Evolutionary conservation across 2,329 filamentous ascomycete genomes (phyloP), one percentile per base, ranked within the genome.

Genomic region (Coleophoma crateriformis): DNA sequence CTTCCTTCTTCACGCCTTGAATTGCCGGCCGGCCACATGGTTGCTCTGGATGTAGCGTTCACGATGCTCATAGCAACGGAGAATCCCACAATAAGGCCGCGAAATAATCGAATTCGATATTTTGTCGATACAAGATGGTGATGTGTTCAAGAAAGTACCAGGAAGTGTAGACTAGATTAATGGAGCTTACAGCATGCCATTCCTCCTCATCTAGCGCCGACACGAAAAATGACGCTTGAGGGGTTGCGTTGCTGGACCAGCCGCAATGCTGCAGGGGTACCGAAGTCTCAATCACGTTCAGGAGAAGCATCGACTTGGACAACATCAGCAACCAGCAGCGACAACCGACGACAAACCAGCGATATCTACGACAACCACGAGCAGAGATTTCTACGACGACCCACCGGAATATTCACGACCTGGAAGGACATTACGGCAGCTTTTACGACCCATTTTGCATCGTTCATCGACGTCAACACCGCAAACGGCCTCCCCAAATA

Each of bases 211-310:
- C 37, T 15, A n/a, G 37, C 17, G 40, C 8, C 14, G 35, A 38
- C 35, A 38, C 35, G 7, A 38, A 17, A 38, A 38, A 38, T 38
- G 35, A 38, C 14, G 15, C 14, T 38, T 17, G 35, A 27, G 40
- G 14, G 40, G 22, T 33, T 15, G 22, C 46, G 46, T 47, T 47
- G 46, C 46, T 37, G 40, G 46, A 47, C 33, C 46, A 47, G 46
- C 35, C 17, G 35, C 7, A 38, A 8, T 38, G 35, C 5, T 38
- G 35, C 35, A 38, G 35, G 35, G 35, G 35, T 38, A 17, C 35
- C 35, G 15, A 38, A 38, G 35, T 38, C 35, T n/a, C 14, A 38
- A 38, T 38, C 35, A 17, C 11, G 37, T 32, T 47, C 46, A 47
- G 37, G 34, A 47, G 34, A 33, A 40, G 37, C 33, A 46, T 38